Base-by-base conservation (phyloP, 2,329 filamentous ascomycete genomes). In the Trichoderma aggressivum region DNA sequence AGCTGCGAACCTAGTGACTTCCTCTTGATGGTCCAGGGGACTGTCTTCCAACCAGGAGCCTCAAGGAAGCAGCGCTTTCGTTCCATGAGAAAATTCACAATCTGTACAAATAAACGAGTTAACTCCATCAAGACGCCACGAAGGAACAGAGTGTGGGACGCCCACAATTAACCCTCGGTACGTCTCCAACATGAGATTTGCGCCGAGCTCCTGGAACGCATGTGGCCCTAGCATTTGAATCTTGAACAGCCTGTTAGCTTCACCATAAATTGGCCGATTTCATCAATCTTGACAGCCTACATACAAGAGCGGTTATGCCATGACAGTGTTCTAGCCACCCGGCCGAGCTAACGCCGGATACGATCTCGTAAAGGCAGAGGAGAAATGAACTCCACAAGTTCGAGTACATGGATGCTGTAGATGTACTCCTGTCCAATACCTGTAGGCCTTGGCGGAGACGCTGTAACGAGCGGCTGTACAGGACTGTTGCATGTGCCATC, bases 311-410 rank as follows among this genome's bases (percentile, higher is more conserved):
- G 3, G 61, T 24, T 11, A 64, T n/a, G 18, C 61, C 61, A 18
- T 64, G 61, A 21, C 61, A 64, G 4, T 64, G 61, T 6, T 64
- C 61, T 7, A 64, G 14, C 61, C 61, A 64, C 11, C 61, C 61
- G 6, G 30, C 61, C n/a, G 61, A 50, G 12, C 61, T 53, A 34
- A 34, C 39, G 2, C 61, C 61, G 12, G 39, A 64, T 34, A 53
- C 43, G 30, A 64, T 53, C 61, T 64, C 61, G 28, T 64, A 64
- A n/a, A 64, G 28, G 14, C 61, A 64, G 28, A 64, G 61, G 14
- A 64, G 43, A 55, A 64, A 64, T 11, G 61, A 64, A 30, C 61
- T 64, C 61, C 61, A 64, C 11, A 64, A 30, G 21, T 64, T 64
- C 10, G 61, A 64, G 28, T 53, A 64, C 43, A 64, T 64, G 26